Evolutionary conservation across 768 basidiomycete species (phyloP).

Genomic region (Cystobasidium tubakii): DNA sequence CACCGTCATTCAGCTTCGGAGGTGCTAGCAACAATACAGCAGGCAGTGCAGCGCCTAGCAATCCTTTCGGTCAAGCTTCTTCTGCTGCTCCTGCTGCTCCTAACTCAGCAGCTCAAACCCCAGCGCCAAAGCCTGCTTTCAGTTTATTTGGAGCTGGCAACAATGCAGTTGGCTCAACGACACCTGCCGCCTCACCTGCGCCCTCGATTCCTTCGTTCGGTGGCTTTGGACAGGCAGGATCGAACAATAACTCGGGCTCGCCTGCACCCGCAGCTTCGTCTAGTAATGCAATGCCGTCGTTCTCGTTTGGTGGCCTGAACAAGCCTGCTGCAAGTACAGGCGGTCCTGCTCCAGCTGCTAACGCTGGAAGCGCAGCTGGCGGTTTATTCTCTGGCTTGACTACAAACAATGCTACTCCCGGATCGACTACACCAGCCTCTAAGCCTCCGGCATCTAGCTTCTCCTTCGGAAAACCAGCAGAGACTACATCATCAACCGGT

Average conservation of each 20-base stretch:
- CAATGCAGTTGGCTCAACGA: conserved; percentile 25
- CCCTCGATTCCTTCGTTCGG: conserved; percentile 20
- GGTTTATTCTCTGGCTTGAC: conserved; percentile 14
- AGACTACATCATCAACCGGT: not conserved
- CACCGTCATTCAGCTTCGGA: conserved; percentile 7
- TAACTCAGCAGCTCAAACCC: not conserved
- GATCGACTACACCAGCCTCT: conserved; percentile 39
- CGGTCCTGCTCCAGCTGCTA: not conserved
- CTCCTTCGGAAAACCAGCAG: conserved; percentile 29
- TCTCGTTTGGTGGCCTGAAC: not conserved
- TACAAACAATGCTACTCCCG: conserved; percentile 10
- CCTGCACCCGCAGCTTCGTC: not conserved
- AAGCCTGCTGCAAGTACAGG: not conserved
- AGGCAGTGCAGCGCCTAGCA: not conserved
- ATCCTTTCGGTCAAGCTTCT: conserved; percentile 1
- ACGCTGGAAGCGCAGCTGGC: conserved; percentile 1
- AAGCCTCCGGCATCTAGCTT: conserved; percentile 57
- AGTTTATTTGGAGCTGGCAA: conserved; percentile 4
- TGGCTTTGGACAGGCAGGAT: conserved; percentile 6
- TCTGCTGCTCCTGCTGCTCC: not conserved
- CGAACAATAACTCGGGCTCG: not conserved
- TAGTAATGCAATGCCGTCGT: conserved; percentile 1
- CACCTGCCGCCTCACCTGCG: conserved; percentile 24
- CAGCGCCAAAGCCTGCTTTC: conserved; percentile 33
- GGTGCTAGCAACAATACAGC: not conserved